Conservation (phyloP, 2,329 filamentous ascomycete species). For the Pseudocercospora crystallina region DNA sequence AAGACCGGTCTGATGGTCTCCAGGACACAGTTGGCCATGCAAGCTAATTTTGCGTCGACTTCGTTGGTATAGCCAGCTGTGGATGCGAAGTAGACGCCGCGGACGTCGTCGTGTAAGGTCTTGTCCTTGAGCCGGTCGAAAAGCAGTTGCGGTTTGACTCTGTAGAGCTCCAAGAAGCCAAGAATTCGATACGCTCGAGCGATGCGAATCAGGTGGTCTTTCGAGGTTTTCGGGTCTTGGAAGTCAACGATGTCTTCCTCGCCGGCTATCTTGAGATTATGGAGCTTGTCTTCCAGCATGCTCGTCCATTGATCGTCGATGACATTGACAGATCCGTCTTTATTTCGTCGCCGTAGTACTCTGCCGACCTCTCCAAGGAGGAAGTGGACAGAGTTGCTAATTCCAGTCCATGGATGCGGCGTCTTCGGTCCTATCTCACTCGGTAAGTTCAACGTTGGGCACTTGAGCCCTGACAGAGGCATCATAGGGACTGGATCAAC, state of each 20-base stretch:
- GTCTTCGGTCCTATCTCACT: slow-evolving; percentile 32
- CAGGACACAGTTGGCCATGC: slow-evolving; percentile 53
- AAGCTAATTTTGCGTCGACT: slow-evolving; percentile 47
- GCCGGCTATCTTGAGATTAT: slow-evolving; percentile 47
- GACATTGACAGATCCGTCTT: slow-evolving; percentile 11
- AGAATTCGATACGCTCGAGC: slow-evolving; percentile 55
- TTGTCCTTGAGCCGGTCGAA: background rate
- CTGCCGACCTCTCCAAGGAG: slow-evolving; percentile 49
- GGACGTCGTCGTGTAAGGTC: background rate
- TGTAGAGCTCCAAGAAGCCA: slow-evolving; percentile 56
- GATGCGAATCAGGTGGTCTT: slow-evolving; percentile 54
- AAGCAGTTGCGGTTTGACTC: slow-evolving; percentile 46
- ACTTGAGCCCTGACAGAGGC: slow-evolving; percentile 40
- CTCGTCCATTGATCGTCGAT: slow-evolving; percentile 38
- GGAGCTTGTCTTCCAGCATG: slow-evolving; percentile 50
- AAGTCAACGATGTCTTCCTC: slow-evolving; percentile 51
- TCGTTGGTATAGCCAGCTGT: slow-evolving; percentile 12
- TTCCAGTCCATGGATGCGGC: slow-evolving; percentile 53
- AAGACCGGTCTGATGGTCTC: slow-evolving; percentile 51
- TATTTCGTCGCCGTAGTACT: slow-evolving; percentile 23
- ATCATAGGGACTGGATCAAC: slow-evolving; percentile 38
- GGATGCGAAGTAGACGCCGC: background rate
- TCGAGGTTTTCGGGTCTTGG: slow-evolving; percentile 54
- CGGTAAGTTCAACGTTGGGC: slow-evolving; percentile 23
- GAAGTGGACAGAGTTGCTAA: slow-evolving; percentile 45